Base-by-base conservation (phyloP, 192 early-diverging fungal species). In the Gamsiella multidivaricata region DNA sequence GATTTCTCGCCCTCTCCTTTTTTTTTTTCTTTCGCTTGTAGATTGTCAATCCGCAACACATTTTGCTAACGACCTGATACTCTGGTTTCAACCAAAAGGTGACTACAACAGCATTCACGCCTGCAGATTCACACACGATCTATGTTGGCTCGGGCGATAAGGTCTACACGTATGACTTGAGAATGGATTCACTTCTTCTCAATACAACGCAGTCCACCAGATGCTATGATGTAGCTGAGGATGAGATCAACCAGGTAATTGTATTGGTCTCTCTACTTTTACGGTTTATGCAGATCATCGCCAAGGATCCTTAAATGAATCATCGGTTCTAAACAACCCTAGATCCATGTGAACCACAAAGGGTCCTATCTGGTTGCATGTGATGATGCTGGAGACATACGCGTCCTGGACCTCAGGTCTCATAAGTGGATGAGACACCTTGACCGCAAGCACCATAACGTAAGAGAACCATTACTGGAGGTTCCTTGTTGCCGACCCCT, bases 311-410 rank as follows among this genome's bases (percentile, higher is more conserved):
- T 42, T 42, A 15, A n/a, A n/a, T 41, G 39, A 10, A 7, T 41
- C 9, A 41, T 41, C 34, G 34, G 20, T 18, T 37, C 12, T 39
- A n/a, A n/a, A n/a, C n/a, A 0, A 33, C n/a, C 17, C 17, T 71
- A 87, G 85, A 85, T 87, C 52, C 76, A 82, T 66, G 57, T 87
- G 0, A 84, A 87, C 61, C 70, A 83, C 43, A 80, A 69, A 42
- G 78, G 79, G n/a, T 79, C 54, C 9, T 85, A 65, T 36, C 59
- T 87, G 15, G 81, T 60, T 33, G 76, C 81, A 5, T 82, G 71
- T 12, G 85, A 87, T 74, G 85, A 87, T 69, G 55, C 68, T 14
- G 85, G 85, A 18, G 72, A 82, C 42, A 78, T 87, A 0, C 76
- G 80, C 20, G 62, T 85, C 11, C 80, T 87, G 12, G 85, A 87